Percentiles rank a stretch among this genome's conserved stretches.
Evolutionary conservation across 139 green algal species (phyloP).

Genomic region (Asterochloris erici): DNA sequence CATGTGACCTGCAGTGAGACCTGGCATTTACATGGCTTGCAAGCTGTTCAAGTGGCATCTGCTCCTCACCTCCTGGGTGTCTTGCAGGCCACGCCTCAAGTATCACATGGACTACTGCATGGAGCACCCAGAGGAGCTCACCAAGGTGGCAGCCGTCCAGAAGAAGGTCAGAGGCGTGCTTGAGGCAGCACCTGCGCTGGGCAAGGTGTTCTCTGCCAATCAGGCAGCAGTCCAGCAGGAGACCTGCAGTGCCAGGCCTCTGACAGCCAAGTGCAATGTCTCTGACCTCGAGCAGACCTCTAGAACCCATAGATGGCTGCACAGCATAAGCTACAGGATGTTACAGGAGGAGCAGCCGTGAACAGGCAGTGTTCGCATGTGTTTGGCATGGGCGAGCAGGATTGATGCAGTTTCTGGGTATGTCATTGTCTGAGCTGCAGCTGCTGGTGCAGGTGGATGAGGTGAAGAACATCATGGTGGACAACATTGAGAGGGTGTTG

Average conservation of each 20-base stretch:
- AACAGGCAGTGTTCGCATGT: background rate
- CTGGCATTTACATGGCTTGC: background rate
- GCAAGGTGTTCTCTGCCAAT: no score
- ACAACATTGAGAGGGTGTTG: constrained; percentile 98
- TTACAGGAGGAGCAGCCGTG: no score
- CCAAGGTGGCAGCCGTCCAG: constrained; percentile 84
- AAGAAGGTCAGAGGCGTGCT: constrained; percentile 60
- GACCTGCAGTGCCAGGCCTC: no score
- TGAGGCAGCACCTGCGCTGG: background rate
- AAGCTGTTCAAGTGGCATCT: no score
- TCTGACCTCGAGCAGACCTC: no score
- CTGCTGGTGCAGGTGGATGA: constrained; percentile 74
- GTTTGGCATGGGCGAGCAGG: constrained; percentile 1
- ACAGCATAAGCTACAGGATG: no score
- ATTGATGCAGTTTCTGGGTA: no score
- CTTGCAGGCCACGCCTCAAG: constrained; percentile 75
- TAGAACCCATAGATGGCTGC: no score
- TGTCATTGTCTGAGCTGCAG: background rate
- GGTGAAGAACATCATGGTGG: constrained; percentile 97
- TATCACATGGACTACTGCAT: constrained; percentile 92
- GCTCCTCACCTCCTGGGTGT: background rate
- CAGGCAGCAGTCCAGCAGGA: no score
- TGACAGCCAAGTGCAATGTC: no score
- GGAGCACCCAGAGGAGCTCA: constrained; percentile 90
- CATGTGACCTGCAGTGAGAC: background rate